Percentiles rank a stretch among this genome's conserved stretches.
phyloP scores from a whole-genome alignment of 257 asterid genomes.

The Petrea volubilis region DNA sequence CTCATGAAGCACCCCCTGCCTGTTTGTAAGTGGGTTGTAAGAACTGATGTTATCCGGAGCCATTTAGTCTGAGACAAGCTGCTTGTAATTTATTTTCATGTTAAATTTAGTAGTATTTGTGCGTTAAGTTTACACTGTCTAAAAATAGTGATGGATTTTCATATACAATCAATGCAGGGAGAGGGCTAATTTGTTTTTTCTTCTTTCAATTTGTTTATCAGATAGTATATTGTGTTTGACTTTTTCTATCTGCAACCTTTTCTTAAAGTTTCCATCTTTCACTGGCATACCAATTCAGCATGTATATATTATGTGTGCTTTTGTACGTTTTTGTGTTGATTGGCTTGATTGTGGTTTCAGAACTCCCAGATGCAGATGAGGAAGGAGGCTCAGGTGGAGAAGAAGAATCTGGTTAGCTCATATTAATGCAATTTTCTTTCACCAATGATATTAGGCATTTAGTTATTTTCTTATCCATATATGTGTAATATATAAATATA shows the following conservation, averaged over 20 bases:
- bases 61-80: background rate
- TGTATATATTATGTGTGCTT: background rate
- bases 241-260: background rate
- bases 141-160: background rate
- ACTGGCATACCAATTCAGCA: background rate
- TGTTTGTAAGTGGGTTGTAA: background rate
- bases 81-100: slow-evolving; percentile 9
- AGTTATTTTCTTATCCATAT: background rate
- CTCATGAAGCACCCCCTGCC: background rate
- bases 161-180: background rate
- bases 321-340: slow-evolving; percentile 12
- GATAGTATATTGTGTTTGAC: background rate
- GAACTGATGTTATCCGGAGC: background rate
- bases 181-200: background rate
- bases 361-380: slow-evolving; percentile 80
- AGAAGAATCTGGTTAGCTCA: slow-evolving; percentile 40
- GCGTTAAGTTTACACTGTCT: background rate
- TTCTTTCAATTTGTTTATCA: background rate
- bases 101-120: background rate
- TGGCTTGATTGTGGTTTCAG: slow-evolving; percentile 41
- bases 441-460: background rate
- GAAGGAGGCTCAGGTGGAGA: slow-evolving; percentile 67
- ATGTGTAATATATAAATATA: background rate
- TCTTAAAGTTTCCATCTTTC: background rate
- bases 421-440: slow-evolving; percentile 16